These are phyloP conservation scores for Baorangia bicolor DNA, from an alignment of 768 basidiomycete species.

Conservation along the genomic window DNA sequence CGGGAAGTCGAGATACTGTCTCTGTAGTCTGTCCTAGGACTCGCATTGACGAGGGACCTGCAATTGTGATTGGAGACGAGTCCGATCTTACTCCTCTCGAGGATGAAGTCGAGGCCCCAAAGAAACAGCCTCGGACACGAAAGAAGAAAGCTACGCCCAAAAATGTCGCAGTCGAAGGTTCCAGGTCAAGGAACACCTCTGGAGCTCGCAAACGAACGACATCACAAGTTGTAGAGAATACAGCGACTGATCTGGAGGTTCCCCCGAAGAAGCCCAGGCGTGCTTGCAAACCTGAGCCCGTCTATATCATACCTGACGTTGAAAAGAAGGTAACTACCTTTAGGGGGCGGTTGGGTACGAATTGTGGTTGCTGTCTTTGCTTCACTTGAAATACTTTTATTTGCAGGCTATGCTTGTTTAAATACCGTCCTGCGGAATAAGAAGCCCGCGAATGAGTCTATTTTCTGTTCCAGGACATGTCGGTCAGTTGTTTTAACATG, in stretches of 20 bases:
- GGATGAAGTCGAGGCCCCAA: not conserved
- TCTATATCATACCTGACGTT: constrained; percentile 72
- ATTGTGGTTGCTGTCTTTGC: not conserved
- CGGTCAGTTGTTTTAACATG: constrained; percentile 37
- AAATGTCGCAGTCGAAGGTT: not conserved
- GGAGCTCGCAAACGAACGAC: constrained; percentile 4
- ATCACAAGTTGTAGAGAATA: constrained; percentile 14
- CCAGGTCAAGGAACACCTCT: not conserved
- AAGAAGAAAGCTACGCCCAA: not conserved
- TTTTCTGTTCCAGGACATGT: constrained; percentile 78
- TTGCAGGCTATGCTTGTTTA: constrained; percentile 72
- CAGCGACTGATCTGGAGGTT: not conserved
- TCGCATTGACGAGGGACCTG: not conserved
- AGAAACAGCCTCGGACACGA: not conserved
- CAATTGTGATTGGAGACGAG: not conserved
- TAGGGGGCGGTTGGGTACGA: constrained; percentile 57
- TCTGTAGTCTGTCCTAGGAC: constrained; percentile 1
- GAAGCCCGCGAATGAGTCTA: constrained; percentile 59
- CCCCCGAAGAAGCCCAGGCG: constrained; percentile 31
- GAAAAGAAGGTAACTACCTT: constrained; percentile 66
- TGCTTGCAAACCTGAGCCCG: constrained; percentile 42
- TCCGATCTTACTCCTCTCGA: constrained; percentile 19
- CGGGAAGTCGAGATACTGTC: not conserved
- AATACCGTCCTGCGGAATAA: constrained; percentile 77
- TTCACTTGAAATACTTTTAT: constrained; percentile 1